phyloP scores from a whole-genome alignment of 441 rosid genomes.

The Cnidoscolus chayamansa region DNA sequence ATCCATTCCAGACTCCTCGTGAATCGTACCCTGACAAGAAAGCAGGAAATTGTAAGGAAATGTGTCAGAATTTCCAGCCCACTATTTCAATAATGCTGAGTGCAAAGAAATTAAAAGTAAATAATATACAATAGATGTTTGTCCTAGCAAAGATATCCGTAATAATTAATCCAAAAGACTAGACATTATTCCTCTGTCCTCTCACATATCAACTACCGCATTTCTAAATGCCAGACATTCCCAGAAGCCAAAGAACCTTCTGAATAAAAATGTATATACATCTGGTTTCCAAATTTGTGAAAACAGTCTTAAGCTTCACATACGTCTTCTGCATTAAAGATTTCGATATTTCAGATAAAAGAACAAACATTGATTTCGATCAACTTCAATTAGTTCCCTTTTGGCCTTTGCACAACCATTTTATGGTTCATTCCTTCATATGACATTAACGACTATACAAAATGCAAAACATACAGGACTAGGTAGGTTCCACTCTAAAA shows the following conservation, averaged over 20 bases:
- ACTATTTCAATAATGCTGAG: not conserved
- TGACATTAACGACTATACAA: too few species aligned
- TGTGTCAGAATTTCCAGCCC: constrained; percentile 16
- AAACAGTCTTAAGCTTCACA: not conserved
- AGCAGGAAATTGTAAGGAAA: constrained; percentile 9
- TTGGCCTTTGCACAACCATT: too few species aligned
- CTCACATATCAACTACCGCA: not conserved
- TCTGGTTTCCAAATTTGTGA: not conserved
- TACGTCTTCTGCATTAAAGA: not conserved
- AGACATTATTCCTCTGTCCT: not conserved
- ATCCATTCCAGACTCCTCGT: constrained; percentile 62
- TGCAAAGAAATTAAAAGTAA: not conserved
- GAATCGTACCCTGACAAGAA: constrained; percentile 45
- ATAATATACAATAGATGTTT: not conserved
- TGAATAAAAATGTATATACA: not conserved
- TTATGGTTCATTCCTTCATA: not conserved
- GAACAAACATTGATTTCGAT: too few species aligned
- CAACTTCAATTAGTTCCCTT: not conserved
- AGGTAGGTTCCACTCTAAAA: not conserved
- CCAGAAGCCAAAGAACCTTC: not conserved
- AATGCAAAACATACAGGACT: not conserved
- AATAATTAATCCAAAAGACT: not conserved
- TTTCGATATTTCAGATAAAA: too few species aligned
- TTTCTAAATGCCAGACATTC: not conserved
- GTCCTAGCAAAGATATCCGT: constrained; percentile 11